A percentile compares a stretch with the other conserved stretches of the same genome.
These are phyloP conservation scores for Tetracladium setigerum DNA, from an alignment of 495 filamentous ascomycete genomes.

Conservation along the genomic window DNA sequence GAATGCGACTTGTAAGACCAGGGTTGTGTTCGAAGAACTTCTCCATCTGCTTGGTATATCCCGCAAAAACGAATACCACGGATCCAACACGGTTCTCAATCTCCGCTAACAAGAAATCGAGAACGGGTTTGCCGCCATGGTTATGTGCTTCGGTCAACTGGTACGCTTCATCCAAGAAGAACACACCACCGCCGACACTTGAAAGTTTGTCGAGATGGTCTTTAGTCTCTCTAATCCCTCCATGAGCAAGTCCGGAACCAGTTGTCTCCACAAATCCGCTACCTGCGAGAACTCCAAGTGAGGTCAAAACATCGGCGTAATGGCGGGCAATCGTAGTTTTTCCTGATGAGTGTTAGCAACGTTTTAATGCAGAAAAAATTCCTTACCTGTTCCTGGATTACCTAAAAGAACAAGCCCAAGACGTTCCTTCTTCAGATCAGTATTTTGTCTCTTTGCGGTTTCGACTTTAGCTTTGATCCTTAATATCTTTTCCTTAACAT, in stretches of 20 bases:
- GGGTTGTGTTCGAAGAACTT: slow-evolving; percentile 72
- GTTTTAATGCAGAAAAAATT: neutral
- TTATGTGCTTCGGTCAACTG: slow-evolving; percentile 41
- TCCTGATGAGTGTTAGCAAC: slow-evolving; percentile 33
- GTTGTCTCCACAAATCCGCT: slow-evolving; percentile 57
- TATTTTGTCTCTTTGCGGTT: slow-evolving; percentile 44
- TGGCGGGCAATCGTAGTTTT: slow-evolving; percentile 79
- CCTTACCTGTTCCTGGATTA: slow-evolving; percentile 71
- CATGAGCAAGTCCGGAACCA: slow-evolving; percentile 57
- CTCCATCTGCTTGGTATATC: slow-evolving; percentile 75
- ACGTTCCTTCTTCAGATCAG: slow-evolving; percentile 48
- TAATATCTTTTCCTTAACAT: slow-evolving; percentile 59
- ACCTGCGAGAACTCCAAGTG: slow-evolving; percentile 49
- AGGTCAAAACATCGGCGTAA: slow-evolving; percentile 61
- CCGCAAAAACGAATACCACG: slow-evolving; percentile 69
- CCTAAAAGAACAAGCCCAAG: slow-evolving; percentile 61
- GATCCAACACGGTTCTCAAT: slow-evolving; percentile 70
- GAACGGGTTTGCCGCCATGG: slow-evolving; percentile 48
- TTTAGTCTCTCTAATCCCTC: slow-evolving; percentile 49
- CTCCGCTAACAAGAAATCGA: slow-evolving; percentile 70
- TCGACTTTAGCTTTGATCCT: slow-evolving; percentile 63
- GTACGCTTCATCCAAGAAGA: slow-evolving; percentile 62
- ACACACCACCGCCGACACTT: slow-evolving; percentile 52
- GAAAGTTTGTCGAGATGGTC: slow-evolving; percentile 49
- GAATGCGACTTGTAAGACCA: slow-evolving; percentile 66